Evolutionary conservation across 2,329 filamentous ascomycete species (phyloP).

Genomic region (Huntiella moniliformis): DNA sequence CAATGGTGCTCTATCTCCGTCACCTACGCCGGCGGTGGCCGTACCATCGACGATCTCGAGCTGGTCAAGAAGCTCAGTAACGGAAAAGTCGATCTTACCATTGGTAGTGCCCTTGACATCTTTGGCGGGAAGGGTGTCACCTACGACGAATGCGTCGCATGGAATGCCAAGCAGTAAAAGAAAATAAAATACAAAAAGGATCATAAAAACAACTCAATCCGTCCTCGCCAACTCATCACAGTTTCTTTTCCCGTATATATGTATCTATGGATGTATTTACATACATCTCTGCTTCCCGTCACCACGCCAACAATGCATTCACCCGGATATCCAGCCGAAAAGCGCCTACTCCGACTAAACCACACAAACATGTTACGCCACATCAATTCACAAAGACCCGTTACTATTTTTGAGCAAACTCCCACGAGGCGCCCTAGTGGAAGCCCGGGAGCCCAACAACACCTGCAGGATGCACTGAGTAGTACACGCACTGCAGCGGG

Average conservation of each 20-base stretch:
- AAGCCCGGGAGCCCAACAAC: no score
- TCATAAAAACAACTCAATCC: not conserved
- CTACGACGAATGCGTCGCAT: constrained; percentile 74
- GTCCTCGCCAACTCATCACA: not conserved
- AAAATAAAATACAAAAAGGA: not conserved
- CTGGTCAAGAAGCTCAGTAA: constrained; percentile 59
- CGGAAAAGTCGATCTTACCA: constrained; percentile 79
- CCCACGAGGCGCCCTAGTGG: no score
- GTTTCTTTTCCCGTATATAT: not conserved
- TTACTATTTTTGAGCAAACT: no score
- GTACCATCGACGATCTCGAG: constrained; percentile 64
- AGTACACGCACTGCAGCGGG: no score
- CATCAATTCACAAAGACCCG: no score
- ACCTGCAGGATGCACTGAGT: no score
- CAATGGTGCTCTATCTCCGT: constrained; percentile 83
- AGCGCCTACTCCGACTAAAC: no score
- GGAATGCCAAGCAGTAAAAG: constrained; percentile 43
- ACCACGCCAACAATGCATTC: no score
- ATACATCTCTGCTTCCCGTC: no score
- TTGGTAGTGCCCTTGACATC: constrained; percentile 88
- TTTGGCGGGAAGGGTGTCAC: constrained; percentile 78
- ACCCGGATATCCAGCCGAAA: no score
- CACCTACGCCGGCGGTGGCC: constrained; percentile 90
- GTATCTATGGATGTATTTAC: not conserved
- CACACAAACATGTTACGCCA: no score